Percentiles rank a stretch among this genome's conserved stretches.
phyloP scores from a whole-genome alignment of 1,284 basidiomycete species.

The Xerocomus nothofagi region DNA sequence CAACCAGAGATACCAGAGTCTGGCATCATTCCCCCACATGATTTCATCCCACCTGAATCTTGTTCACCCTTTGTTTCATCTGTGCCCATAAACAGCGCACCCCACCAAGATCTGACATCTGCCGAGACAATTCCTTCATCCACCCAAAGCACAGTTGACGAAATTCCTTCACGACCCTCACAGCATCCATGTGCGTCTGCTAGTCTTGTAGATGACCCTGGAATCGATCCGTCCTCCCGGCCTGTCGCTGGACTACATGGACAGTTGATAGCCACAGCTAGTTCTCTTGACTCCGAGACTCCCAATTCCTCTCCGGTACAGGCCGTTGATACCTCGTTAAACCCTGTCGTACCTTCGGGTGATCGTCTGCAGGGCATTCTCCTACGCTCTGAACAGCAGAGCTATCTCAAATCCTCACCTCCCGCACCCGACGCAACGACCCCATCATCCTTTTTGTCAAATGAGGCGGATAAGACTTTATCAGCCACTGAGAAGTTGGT shows the following conservation, averaged over 20 bases:
- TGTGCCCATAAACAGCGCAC: slow-evolving; percentile 3
- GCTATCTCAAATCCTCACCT: neutral
- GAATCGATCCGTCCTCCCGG: slow-evolving; percentile 3
- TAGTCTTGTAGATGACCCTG: slow-evolving; percentile 1
- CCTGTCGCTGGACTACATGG: neutral
- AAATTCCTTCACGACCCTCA: slow-evolving; percentile 41
- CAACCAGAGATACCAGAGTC: slow-evolving; percentile 3
- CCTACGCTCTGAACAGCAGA: slow-evolving; percentile 8
- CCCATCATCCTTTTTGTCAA: slow-evolving; percentile 1
- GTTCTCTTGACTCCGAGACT: slow-evolving; percentile 2
- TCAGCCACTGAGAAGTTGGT: neutral
- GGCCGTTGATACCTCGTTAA: slow-evolving; percentile 3
- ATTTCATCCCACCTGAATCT: slow-evolving; percentile 46
- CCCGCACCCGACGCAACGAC: neutral
- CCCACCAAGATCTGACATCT: slow-evolving; percentile 5
- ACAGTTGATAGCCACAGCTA: slow-evolving; percentile 1
- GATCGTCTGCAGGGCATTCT: neutral
- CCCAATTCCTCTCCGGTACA: slow-evolving; percentile 1
- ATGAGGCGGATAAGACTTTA: slow-evolving; percentile 1
- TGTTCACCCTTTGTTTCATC: slow-evolving; percentile 27
- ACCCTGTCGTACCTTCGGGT: neutral
- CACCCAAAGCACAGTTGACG: slow-evolving; percentile 32
- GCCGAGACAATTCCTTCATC: slow-evolving; percentile 9
- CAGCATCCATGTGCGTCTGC: slow-evolving; percentile 16
- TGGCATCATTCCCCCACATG: slow-evolving; percentile 19